Evolutionary conservation across 352 stramenopile species (phyloP), one percentile per base, ranked within the genome.

Genomic region (Globisporangium nunn): DNA sequence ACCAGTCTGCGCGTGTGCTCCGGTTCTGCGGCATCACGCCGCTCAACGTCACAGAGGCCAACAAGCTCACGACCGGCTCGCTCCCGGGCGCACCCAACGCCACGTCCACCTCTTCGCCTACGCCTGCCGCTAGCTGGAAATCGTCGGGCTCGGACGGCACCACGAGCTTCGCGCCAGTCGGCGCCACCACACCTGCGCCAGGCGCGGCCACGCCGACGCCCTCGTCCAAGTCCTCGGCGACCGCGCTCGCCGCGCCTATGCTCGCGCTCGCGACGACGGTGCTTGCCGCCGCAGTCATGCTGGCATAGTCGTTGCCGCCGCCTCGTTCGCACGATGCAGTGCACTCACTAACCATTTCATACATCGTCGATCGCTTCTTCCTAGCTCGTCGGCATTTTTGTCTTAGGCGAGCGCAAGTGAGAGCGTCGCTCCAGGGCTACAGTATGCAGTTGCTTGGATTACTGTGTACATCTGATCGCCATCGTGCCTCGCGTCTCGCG

Each of bases 1-100:
- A 74, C 47, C 62, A 67, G 49, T 59, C 69, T 30, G 62, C 64
- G 56, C 58, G 62, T 40, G 56, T 82, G 46, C 75, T 89, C 37
- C 50, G 71, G 46, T 75, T 67, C 63, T 87, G 76, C 62, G 73
- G 67, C 45, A 70, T 78, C 56, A 70, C 57, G n/a, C 73, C 77
- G 12, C 65, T 50, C 14, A 79, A 75, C 57, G 54, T 60, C 31
- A 66, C 68, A 3, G 17, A n/a, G 58, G 35, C 52, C 30, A 10
- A 41, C 15, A 44, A 46, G 31, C 47, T 65, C 43, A 39, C 18
- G 12, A 14, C 56, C 15, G 61, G 49, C 43, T 50, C 61, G 30
- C 54, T 56, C 6, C 37, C 37, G 2, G 70, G 52, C 33, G 43
- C 31, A 6, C 0, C 28, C 2, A 52, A 56, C 18, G 63, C 63